Percentiles rank a stretch among this genome's conserved stretches.
Evolutionary conservation across 2,329 filamentous ascomycete species (phyloP).

Genomic region (Beauveria varroae): DNA sequence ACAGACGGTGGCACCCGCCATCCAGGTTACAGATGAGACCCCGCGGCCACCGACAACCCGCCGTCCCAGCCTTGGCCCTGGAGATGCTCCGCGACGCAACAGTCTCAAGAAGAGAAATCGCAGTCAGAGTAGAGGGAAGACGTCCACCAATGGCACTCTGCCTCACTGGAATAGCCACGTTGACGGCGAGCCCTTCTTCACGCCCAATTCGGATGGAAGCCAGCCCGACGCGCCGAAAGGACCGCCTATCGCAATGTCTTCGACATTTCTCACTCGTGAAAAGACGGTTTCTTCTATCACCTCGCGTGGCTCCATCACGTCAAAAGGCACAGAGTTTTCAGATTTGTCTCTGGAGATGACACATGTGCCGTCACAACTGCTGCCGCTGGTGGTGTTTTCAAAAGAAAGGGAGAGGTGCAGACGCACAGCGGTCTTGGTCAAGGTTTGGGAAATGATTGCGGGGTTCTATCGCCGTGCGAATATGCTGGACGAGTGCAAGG

Average conservation of each 20-base stretch:
- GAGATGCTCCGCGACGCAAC: constrained; percentile 35
- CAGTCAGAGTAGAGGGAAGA: constrained; percentile 40
- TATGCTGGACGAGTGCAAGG: constrained; percentile 71
- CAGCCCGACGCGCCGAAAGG: constrained; percentile 38
- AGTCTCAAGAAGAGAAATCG: constrained; percentile 47
- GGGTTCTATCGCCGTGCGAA: constrained; percentile 78
- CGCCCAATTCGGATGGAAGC: constrained; percentile 35
- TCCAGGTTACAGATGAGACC: constrained; percentile 67
- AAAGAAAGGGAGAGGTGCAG: constrained; percentile 45
- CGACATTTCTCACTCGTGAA: constrained; percentile 34
- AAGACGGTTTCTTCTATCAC: constrained; percentile 38
- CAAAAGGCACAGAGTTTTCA: constrained; percentile 31
- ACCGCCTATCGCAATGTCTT: constrained; percentile 26
- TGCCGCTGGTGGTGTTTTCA: constrained; percentile 48
- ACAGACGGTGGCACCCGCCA: constrained; percentile 53
- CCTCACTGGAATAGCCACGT: constrained; percentile 33
- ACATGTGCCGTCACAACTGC: constrained; percentile 37
- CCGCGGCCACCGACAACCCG: constrained; percentile 32
- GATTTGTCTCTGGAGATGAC: constrained; percentile 33
- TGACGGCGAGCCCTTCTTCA: constrained; percentile 46
- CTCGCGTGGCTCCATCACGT: constrained; percentile 36
- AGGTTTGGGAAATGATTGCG: constrained; percentile 85
- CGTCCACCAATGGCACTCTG: constrained; percentile 33
- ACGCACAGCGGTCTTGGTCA: constrained; percentile 52
- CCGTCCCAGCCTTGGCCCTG: constrained; percentile 19